Conservation (phyloP, 1,139 yeast genomes). For the Suhomyces coccinellae region DNA sequence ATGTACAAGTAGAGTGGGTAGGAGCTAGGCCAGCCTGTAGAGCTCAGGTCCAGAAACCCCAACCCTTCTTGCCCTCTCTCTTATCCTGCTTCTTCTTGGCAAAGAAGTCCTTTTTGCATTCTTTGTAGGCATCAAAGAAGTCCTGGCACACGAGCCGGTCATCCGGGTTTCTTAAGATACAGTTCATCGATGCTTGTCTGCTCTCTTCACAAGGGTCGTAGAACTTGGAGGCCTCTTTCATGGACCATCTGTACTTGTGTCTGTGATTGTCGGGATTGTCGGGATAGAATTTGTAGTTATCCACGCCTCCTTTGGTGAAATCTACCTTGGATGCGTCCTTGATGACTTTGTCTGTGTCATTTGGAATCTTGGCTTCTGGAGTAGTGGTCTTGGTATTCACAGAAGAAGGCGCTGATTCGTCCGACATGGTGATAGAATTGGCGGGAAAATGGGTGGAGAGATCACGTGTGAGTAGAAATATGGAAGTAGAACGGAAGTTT, state of each 20-base stretch:
- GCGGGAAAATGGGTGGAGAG: background rate
- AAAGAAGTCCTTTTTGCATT: constrained; percentile 84
- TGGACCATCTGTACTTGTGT: constrained; percentile 59
- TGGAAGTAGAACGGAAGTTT: no score
- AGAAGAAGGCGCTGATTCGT: constrained; percentile 1
- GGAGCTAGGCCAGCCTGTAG: background rate
- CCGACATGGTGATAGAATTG: background rate
- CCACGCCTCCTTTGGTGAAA: constrained; percentile 55
- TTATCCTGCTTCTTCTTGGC: constrained; percentile 40
- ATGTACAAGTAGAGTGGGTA: background rate
- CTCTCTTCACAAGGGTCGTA: constrained; percentile 94
- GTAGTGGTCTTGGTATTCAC: background rate
- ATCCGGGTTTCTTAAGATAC: constrained; percentile 76
- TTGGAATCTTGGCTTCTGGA: background rate
- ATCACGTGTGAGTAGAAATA: background rate
- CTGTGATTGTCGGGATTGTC: constrained; percentile 69
- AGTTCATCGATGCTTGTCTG: constrained; percentile 79
- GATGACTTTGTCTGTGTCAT: constrained; percentile 30
- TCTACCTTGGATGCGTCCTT: constrained; percentile 52
- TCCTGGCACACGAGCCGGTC: constrained; percentile 74
- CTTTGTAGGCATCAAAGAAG: constrained; percentile 88
- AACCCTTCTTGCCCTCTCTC: constrained; percentile 43
- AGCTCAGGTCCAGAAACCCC: constrained; percentile 38
- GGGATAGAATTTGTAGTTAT: constrained; percentile 73
- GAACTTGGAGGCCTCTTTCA: constrained; percentile 78